A percentile compares a stretch with the other conserved stretches of the same genome.
These are phyloP conservation scores for Candida chauliodis DNA, from an alignment of 805 yeast genomes.

Conservation along the genomic window DNA sequence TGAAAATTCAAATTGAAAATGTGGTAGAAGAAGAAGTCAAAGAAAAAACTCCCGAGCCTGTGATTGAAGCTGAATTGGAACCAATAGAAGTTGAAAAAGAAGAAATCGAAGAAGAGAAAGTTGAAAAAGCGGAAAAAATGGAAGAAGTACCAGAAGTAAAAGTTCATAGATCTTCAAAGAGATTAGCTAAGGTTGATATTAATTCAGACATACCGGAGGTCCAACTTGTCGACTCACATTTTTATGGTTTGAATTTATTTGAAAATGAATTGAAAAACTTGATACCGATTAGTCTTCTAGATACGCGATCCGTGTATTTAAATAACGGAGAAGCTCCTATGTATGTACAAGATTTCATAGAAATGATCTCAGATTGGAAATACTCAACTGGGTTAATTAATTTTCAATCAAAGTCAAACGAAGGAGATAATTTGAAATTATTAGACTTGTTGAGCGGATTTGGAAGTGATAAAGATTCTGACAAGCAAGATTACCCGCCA, in stretches of 20 bases:
- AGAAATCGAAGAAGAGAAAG: not conserved
- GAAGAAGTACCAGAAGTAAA: constrained; percentile 31
- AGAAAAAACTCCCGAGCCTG: not conserved
- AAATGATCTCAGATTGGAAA: constrained; percentile 27
- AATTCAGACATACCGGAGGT: constrained; percentile 18
- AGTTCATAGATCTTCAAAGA: constrained; percentile 27
- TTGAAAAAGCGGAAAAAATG: constrained; percentile 17
- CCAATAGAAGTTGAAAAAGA: not conserved
- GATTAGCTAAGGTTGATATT: constrained; percentile 25
- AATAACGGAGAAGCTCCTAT: constrained; percentile 9
- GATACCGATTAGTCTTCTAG: constrained; percentile 10
- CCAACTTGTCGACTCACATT: constrained; percentile 20
- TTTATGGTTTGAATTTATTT: constrained; percentile 25
- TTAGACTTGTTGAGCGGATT: constrained; percentile 35
- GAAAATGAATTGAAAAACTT: constrained; percentile 17
- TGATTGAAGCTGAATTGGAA: not conserved
- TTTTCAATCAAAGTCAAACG: constrained; percentile 10
- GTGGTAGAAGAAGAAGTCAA: constrained; percentile 15
- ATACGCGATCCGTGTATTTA: constrained; percentile 14
- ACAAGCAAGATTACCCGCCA: not conserved
- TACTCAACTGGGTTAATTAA: not conserved
- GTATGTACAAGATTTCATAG: constrained; percentile 22
- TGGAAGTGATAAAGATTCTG: constrained; percentile 14
- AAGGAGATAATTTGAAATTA: constrained; percentile 29
- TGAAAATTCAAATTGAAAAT: constrained; percentile 28